A percentile compares a stretch with the other conserved stretches of the same genome.
These are phyloP conservation scores for Plasmopara muralis DNA, from an alignment of 352 stramenopile species.

Conservation along the genomic window DNA sequence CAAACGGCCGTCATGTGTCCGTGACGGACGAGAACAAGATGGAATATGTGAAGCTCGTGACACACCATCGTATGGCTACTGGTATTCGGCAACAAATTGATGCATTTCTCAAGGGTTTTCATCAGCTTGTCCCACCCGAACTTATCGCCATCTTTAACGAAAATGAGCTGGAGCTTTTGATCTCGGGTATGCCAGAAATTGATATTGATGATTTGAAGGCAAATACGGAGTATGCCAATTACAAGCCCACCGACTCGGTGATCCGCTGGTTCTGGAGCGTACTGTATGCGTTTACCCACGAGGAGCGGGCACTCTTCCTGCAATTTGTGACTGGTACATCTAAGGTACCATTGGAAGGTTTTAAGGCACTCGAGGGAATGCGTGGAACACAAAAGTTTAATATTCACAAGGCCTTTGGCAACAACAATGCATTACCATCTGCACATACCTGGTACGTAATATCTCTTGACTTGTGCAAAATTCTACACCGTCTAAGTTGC, in stretches of 20 bases:
- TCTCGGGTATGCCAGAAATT: slow-evolving; percentile 90
- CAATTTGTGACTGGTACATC: slow-evolving; percentile 92
- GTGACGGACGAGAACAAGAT: slow-evolving; percentile 93
- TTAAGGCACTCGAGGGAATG: slow-evolving; percentile 98
- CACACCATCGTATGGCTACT: slow-evolving; percentile 98
- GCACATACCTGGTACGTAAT: slow-evolving; percentile 94
- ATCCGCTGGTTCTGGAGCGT: slow-evolving; percentile 94
- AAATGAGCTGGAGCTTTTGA: slow-evolving; percentile 90
- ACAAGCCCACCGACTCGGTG: slow-evolving; percentile 82
- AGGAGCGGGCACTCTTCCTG: slow-evolving; percentile 89
- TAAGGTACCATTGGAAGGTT: slow-evolving; percentile 96
- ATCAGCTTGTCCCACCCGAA: slow-evolving; percentile 86
- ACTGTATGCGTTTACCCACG: slow-evolving; percentile 85
- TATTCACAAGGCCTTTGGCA: slow-evolving; percentile 96
- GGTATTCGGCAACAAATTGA: slow-evolving; percentile 94
- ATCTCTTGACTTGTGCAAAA: not conserved
- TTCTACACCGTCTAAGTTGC: slow-evolving; percentile 9
- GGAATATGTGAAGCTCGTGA: slow-evolving; percentile 92
- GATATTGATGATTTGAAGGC: slow-evolving; percentile 92
- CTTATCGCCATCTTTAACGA: slow-evolving; percentile 93
- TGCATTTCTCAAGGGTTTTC: slow-evolving; percentile 87
- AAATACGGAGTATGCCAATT: slow-evolving; percentile 92
- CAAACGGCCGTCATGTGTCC: slow-evolving; percentile 73
- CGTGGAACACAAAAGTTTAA: slow-evolving; percentile 98
- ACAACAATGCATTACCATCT: slow-evolving; percentile 76